Conservation (phyloP, 345 rosid genomes). For the Carallia pectinifolia region DNA sequence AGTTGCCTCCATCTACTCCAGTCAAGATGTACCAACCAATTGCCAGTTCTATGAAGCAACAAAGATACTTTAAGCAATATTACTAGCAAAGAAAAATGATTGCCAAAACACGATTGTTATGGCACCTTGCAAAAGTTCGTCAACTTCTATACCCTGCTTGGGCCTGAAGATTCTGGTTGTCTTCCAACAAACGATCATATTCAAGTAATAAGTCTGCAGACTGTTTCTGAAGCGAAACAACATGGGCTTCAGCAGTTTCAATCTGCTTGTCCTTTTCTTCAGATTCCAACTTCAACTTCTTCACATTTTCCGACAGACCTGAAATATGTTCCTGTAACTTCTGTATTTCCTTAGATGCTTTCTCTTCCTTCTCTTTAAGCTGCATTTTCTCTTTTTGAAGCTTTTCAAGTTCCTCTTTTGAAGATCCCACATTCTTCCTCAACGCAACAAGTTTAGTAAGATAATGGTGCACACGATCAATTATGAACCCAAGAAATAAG, state of each 20-base stretch:
- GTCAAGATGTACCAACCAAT: slow-evolving; percentile 1
- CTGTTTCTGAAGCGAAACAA: slow-evolving; percentile 73
- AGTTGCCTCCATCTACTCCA: slow-evolving; percentile 1
- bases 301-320: slow-evolving; percentile 45
- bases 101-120: slow-evolving; percentile 7
- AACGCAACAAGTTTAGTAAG: slow-evolving; percentile 59
- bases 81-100: background rate
- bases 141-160: slow-evolving; percentile 48
- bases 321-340: slow-evolving; percentile 50
- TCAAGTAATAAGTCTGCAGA: slow-evolving; percentile 82
- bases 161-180: slow-evolving; percentile 83
- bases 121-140: slow-evolving; percentile 21
- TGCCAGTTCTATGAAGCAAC: slow-evolving; percentile 14
- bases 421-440: slow-evolving; percentile 58
- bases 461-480: slow-evolving; percentile 82
- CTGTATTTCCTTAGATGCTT: slow-evolving; percentile 54
- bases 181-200: slow-evolving; percentile 80
- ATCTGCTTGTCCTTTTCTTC: slow-evolving; percentile 68
- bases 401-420: slow-evolving; percentile 58
- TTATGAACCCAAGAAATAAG: slow-evolving; percentile 79
- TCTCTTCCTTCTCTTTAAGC: slow-evolving; percentile 68
- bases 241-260: slow-evolving; percentile 80
- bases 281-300: slow-evolving; percentile 61
- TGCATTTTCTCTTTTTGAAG: slow-evolving; percentile 56
- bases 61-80: background rate